Percentiles rank a stretch among this genome's conserved stretches.
phyloP scores from a whole-genome alignment of 139 green algal genomes.

The Chlorella sp. region DNA sequence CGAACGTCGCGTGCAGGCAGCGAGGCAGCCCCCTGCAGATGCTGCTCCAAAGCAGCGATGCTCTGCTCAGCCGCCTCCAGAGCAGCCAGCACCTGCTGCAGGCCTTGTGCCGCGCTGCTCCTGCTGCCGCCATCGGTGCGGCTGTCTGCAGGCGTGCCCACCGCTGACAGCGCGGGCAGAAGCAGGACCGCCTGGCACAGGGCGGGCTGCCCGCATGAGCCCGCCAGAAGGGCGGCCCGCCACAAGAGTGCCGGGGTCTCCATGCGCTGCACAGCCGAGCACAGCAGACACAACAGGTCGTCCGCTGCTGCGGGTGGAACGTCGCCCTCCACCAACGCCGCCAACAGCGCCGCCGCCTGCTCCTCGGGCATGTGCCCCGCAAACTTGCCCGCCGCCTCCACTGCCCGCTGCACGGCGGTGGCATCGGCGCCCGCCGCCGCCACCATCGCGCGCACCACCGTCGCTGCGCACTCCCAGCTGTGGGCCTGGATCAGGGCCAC shows the following conservation, averaged over 20 bases:
- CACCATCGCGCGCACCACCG: neutral
- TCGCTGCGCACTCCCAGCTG: neutral
- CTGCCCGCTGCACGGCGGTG: neutral
- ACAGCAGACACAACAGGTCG: conserved; percentile 13
- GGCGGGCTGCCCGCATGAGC: neutral
- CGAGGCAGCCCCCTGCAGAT: neutral
- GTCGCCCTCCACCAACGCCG: neutral
- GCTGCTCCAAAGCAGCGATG: neutral
- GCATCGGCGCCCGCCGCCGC: neutral
- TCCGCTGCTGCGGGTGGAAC: neutral
- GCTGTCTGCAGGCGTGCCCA: neutral
- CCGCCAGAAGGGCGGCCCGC: too few relatives aligned
- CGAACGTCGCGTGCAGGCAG: neutral
- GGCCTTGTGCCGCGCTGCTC: neutral
- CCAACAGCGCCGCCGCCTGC: neutral
- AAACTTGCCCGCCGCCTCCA: conserved; percentile 8
- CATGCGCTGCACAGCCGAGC: conserved; percentile 1
- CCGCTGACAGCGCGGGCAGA: neutral
- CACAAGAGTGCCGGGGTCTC: too few relatives aligned
- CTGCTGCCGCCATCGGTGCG: neutral
- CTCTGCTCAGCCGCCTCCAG: neutral
- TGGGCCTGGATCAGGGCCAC: conserved; percentile 2
- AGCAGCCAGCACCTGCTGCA: neutral
- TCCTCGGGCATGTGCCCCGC: conserved; percentile 3
- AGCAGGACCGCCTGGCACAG: conserved; percentile 6